A percentile compares a stretch with the other conserved stretches of the same genome.
These are phyloP conservation scores for Metarhizium rileyi DNA, from an alignment of 2,329 filamentous ascomycete genomes.

Conservation along the genomic window DNA sequence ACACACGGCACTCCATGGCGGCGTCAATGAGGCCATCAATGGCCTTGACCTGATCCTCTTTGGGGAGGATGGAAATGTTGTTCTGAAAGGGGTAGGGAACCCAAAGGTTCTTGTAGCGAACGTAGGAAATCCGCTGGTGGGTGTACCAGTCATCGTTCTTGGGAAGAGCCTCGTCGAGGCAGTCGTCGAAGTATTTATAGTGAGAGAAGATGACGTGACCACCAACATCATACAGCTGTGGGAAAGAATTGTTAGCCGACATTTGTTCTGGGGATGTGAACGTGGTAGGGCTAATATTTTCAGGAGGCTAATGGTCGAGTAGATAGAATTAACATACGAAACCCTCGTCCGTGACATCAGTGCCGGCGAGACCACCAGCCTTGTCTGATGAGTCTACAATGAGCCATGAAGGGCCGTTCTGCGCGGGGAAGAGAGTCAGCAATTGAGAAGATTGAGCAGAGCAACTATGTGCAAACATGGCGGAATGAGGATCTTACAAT, in stretches of 20 bases:
- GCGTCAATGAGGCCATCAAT: constrained; percentile 96
- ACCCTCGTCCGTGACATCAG: constrained; percentile 88
- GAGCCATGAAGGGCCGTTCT: constrained; percentile 92
- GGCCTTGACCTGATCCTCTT: constrained; percentile 91
- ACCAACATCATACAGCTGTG: constrained; percentile 92
- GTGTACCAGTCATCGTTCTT: constrained; percentile 93
- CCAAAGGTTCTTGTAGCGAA: constrained; percentile 93
- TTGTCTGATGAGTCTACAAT: constrained; percentile 88
- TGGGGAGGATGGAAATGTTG: constrained; percentile 97
- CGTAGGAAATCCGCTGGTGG: constrained; percentile 97
- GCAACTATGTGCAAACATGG: constrained; percentile 10
- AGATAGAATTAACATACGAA: constrained; percentile 63
- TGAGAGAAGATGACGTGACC: constrained; percentile 98
- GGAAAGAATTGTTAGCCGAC: neutral
- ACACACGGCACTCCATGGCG: constrained; percentile 73
- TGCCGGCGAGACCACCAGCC: constrained; percentile 91
- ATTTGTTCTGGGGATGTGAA: neutral
- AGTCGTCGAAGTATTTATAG: constrained; percentile 99
- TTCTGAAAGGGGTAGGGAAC: constrained; percentile 99
- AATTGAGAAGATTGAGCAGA: constrained; percentile 17
- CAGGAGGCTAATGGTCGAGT: neutral
- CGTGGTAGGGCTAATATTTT: neutral
- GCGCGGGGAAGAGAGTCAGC: constrained; percentile 4
- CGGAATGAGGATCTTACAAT: constrained; percentile 57
- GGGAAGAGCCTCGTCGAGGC: constrained; percentile 91